Conservation (phyloP, 768 basidiomycete species). For the Agaricus sinodeliciosus region DNA sequence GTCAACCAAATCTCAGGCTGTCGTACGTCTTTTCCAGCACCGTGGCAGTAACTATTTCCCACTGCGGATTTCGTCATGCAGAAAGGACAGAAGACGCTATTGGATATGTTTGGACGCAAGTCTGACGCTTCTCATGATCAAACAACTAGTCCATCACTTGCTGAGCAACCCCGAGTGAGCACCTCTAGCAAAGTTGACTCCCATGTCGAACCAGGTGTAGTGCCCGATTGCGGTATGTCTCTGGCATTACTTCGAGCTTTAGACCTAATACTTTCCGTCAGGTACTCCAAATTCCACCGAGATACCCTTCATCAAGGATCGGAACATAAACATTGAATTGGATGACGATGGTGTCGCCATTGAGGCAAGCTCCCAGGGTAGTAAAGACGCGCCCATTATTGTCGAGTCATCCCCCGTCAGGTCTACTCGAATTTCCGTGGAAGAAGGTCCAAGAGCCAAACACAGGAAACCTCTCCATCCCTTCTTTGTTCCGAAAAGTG, state of each 20-base stretch:
- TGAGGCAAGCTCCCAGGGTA: constrained; percentile 16
- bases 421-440: constrained; percentile 9
- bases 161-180: background rate
- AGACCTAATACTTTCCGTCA: background rate
- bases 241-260: background rate
- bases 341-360: background rate
- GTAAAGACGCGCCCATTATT: constrained; percentile 35
- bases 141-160: background rate
- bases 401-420: constrained; percentile 36
- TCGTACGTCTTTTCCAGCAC: background rate
- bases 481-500: constrained; percentile 35
- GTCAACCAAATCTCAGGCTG: background rate
- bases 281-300: background rate
- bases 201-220: background rate
- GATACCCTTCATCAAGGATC: background rate
- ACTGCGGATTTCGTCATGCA: background rate
- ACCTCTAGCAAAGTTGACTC: background rate
- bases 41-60: background rate
- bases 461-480: constrained; percentile 31
- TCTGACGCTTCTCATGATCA: background rate
- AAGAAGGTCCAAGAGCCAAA: constrained; percentile 6
- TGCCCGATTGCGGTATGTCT: constrained; percentile 1
- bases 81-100: constrained; percentile 32
- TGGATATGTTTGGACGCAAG: constrained; percentile 30
- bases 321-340: background rate